Evolutionary conservation across 345 rosid genomes (phyloP), one percentile per base, ranked within the genome.

Genomic region (Brassica carinata): DNA sequence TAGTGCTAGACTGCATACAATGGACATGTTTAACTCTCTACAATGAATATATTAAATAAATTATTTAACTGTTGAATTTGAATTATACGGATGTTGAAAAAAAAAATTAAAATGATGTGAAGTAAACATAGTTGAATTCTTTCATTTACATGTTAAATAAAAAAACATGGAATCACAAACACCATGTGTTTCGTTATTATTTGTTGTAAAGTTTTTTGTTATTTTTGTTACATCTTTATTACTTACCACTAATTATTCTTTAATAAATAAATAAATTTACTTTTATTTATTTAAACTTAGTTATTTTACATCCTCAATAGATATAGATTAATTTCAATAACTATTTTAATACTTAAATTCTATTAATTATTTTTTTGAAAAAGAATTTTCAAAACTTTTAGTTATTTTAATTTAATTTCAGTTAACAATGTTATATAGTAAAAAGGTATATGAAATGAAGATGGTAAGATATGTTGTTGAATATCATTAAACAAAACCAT

Each of bases 1-100:
- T 76, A 59, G 43, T 73, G 76, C 57, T 51, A 75, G 67, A 81
- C 77, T 53, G 58, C 58, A 53, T 48, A 48, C 57, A 48, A 48
- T 13, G 57, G 17, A 48, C 57, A 48, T 48, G 57, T 48, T 48
- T 13, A 14, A 48, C 57, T 43, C 51, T 43, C 11, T 48, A 48
- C 57, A 48, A 48, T 48, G 57, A 45, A 13, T 15, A 48, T 48
- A 43, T 13, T 48, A 5, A 40, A n/a, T 48, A 48, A 5, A 48
- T n/a, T 48, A 48, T 48, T 48, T 5, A 48, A 48, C 17, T 13
- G 57, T n/a, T 51, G 58, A 51, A 48, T 13, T 48, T 14, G 14
- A 4, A 48, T 43, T 43, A 43, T 43, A 38, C 8, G 45, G 45
- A 38, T 38, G 45, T 14, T n/a, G 18, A 53, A 53, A 53, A 53